phyloP scores from a whole-genome alignment of 768 basidiomycete species.

The Leccinum olivaceopallidum region DNA sequence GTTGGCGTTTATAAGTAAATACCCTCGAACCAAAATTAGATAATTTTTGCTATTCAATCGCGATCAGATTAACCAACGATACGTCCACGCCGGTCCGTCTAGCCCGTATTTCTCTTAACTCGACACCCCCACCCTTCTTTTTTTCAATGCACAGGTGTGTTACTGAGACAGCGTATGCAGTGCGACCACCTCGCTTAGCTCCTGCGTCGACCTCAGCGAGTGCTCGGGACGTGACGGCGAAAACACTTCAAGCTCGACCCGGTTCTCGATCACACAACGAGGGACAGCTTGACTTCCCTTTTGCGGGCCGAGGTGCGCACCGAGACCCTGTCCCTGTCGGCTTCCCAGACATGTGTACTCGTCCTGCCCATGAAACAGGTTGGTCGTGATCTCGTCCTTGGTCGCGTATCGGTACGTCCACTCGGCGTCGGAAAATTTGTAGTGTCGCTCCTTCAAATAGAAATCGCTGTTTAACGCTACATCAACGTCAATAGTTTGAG shows the following conservation, averaged over 20 bases:
- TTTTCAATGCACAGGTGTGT: not conserved
- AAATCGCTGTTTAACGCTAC: constrained; percentile 4
- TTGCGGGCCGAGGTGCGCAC: not conserved
- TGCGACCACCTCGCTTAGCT: constrained; percentile 1
- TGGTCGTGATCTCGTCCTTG: constrained; percentile 29
- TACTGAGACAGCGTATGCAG: not conserved
- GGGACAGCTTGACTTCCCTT: constrained; percentile 3
- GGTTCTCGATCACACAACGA: constrained; percentile 11
- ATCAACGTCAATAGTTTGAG: not conserved
- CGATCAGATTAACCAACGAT: constrained; percentile 18
- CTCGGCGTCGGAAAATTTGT: constrained; percentile 5
- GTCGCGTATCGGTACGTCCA: constrained; percentile 36
- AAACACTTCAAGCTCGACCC: constrained; percentile 5
- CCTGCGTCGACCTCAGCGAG: not conserved
- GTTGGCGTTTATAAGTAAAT: not conserved
- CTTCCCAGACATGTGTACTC: constrained; percentile 7
- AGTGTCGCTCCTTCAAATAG: constrained; percentile 12
- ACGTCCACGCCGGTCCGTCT: constrained; percentile 7
- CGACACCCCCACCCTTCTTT: not conserved
- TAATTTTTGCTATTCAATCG: constrained; percentile 20
- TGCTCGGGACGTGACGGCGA: not conserved
- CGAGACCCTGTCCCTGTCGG: constrained; percentile 1
- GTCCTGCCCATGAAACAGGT: constrained; percentile 24
- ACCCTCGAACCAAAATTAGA: constrained; percentile 16
- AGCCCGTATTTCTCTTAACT: constrained; percentile 2